Evolutionary conservation across 495 filamentous ascomycete genomes (phyloP), one percentile per base, ranked within the genome.

Genomic region (Hypoxylon cercidicola): DNA sequence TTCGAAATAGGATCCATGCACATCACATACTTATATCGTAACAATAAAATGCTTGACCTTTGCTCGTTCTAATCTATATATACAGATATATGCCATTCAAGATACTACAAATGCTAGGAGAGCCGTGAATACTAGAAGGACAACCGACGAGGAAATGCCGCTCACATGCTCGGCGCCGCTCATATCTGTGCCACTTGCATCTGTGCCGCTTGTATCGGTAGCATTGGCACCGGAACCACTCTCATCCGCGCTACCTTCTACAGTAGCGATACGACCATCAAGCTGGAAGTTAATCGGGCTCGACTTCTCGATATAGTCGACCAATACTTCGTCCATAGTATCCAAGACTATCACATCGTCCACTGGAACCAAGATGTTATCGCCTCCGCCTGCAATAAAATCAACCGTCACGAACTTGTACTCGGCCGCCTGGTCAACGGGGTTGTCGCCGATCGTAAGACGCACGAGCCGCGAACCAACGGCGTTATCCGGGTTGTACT

Each of bases 381-480:
- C 85, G 10, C 84, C 85, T 7, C 84, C 83, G 0, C 71, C 73
- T 0, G 83, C 80, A 3, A 88, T 23, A 49, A 87, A 88, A 67
- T 86, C 85, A 2, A 83, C 63, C 1, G 84, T 85, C 13, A 83
- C 79, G 5, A 87, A 64, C 8, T 71, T 79, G 68, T 88, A 87
- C 39, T 76, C 59, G 15, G 63, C 66, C 0, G 41, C 48, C 8
- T 58, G 9, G 21, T 82, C 78, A 5, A 84, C 68, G 4, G 70
- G 62, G 44, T 74, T 55, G 19, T 72, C 78, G 7, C 71, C 75
- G 20, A 85, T 76, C 0, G 68, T 73, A 0, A 85, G 73, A 0
- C 74, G 59, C 7, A 84, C 75, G 0, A 87, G 75, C 6, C 70
- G 73, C 2, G 47, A 62, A 10, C 75, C 77, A 16, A 57, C 69